Conservation (phyloP, 1,284 basidiomycete species). For the Pyrrhoderma noxium region DNA sequence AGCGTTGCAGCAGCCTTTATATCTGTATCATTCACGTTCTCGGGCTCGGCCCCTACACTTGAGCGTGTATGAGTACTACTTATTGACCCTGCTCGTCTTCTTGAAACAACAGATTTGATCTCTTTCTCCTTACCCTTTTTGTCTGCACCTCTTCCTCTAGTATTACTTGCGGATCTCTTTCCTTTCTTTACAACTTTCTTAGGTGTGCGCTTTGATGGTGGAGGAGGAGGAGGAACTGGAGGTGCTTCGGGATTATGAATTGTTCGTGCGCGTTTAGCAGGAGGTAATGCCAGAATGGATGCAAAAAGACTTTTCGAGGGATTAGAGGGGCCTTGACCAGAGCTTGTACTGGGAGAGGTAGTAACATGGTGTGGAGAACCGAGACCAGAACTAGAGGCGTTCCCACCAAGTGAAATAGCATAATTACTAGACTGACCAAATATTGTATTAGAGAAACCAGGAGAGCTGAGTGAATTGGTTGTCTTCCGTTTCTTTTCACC, state of each 20-base stretch:
- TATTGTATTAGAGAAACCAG: conserved; percentile 35
- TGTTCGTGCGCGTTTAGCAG: conserved; percentile 63
- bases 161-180: background rate
- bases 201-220: conserved; percentile 17
- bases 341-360: conserved; percentile 38
- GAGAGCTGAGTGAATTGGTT: conserved; percentile 14
- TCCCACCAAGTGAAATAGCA: conserved; percentile 17
- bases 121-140: conserved; percentile 16
- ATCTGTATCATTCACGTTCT: conserved; percentile 43
- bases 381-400: conserved; percentile 26
- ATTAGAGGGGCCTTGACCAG: conserved; percentile 32
- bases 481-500: conserved; percentile 50
- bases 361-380: conserved; percentile 35
- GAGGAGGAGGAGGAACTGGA: conserved; percentile 47
- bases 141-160: conserved; percentile 11
- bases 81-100: conserved; percentile 9
- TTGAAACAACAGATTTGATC: conserved; percentile 14
- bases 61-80: conserved; percentile 14
- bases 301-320: conserved; percentile 55
- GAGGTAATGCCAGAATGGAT: conserved; percentile 67
- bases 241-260: conserved; percentile 65
- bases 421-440: background rate
- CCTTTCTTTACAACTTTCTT: conserved; percentile 15
- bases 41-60: conserved; percentile 11
- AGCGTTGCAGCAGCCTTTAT: conserved; percentile 75